phyloP scores from a whole-genome alignment of 164 flowering plant species.

The Kalanchoe fedtschenkoi region DNA sequence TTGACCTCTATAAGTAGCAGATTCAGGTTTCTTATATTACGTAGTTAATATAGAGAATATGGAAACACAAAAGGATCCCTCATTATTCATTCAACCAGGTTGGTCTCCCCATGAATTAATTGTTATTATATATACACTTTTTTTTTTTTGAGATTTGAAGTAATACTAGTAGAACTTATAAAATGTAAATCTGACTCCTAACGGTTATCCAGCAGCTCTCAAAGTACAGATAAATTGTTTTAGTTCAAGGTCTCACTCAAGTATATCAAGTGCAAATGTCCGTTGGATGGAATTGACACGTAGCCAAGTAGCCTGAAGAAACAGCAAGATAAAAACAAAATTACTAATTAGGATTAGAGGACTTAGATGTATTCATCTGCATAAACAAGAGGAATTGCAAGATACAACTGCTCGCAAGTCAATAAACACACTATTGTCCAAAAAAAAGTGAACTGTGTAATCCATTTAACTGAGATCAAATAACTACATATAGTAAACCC shows the following conservation, averaged over 20 bases:
- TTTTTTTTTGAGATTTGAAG: not conserved
- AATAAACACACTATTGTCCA: not conserved
- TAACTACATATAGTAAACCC: not conserved
- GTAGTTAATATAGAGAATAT: not conserved
- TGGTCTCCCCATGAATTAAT: not conserved
- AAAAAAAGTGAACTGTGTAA: not conserved
- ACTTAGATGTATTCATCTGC: not conserved
- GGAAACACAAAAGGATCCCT: not conserved
- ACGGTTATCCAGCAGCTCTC: not conserved
- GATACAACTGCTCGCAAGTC: not conserved
- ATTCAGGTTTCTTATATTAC: not conserved
- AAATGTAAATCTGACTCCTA: not conserved
- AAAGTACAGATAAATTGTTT: not conserved
- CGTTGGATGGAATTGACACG: conserved; percentile 62
- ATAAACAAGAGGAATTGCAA: not conserved
- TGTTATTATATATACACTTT: not conserved
- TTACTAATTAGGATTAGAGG: not conserved
- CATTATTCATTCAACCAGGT: not conserved
- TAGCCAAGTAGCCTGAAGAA: conserved; percentile 66
- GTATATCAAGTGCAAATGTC: conserved; percentile 82
- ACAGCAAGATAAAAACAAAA: not conserved
- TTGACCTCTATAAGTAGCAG: not conserved
- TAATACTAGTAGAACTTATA: not conserved
- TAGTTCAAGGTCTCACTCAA: conserved; percentile 56
- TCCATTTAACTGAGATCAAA: not conserved